These are phyloP conservation scores for Metschnikowia sp. DNA, from an alignment of 805 yeast species.

Conservation along the genomic window DNA sequence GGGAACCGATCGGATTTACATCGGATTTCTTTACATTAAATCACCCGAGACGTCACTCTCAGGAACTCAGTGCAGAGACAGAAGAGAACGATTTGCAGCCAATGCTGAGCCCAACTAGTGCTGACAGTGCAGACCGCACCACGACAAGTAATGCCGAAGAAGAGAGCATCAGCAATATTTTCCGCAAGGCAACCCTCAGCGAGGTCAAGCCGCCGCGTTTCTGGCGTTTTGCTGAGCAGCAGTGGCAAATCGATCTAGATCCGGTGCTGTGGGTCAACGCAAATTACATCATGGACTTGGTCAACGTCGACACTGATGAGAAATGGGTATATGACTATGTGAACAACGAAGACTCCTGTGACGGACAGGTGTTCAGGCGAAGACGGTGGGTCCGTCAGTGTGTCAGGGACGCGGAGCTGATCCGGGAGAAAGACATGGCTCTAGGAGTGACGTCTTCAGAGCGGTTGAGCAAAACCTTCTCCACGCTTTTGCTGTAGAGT, in stretches of 20 bases:
- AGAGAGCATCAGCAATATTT: background rate
- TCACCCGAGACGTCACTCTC: conserved; percentile 22
- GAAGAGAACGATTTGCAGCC: conserved; percentile 2
- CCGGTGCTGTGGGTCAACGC: conserved; percentile 62
- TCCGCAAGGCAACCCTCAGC: conserved; percentile 22
- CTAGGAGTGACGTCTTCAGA: conserved; percentile 8
- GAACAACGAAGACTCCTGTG: conserved; percentile 15
- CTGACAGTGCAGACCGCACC: background rate
- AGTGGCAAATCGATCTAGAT: conserved; percentile 67
- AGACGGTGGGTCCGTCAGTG: conserved; percentile 63
- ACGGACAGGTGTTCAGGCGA: conserved; percentile 48
- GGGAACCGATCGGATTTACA: conserved; percentile 63
- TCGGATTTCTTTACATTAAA: conserved; percentile 52
- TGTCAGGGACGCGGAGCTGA: conserved; percentile 12
- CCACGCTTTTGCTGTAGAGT: conserved; percentile 11
- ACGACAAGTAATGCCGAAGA: background rate
- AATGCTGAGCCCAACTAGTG: background rate
- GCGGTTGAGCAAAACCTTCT: conserved; percentile 12
- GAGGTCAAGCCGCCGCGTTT: conserved; percentile 54
- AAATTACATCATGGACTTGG: conserved; percentile 48
- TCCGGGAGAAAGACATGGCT: conserved; percentile 3
- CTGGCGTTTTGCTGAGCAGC: conserved; percentile 49
- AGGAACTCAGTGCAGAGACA: conserved; percentile 6
- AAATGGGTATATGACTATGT: conserved; percentile 80
- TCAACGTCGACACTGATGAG: conserved; percentile 64